These are phyloP conservation scores for Apocynum venetum DNA, from an alignment of 257 asterid genomes.

Conservation along the genomic window DNA sequence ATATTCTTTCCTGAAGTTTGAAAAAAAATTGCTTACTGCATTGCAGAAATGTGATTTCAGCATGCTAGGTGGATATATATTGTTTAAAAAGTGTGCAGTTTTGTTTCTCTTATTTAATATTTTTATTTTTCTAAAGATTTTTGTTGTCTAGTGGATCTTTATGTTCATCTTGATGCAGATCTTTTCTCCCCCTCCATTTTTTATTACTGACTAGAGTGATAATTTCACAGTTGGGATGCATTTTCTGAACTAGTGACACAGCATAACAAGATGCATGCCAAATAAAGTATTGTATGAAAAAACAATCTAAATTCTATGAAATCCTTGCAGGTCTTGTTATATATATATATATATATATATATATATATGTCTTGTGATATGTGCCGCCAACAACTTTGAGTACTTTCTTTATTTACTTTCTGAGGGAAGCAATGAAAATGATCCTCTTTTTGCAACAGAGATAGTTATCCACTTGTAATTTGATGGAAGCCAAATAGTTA, in stretches of 20 bases:
- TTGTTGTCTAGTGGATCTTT: not conserved
- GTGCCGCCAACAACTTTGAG: not conserved
- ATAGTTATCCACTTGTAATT: not conserved
- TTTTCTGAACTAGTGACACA: not conserved
- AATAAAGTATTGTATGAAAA: not conserved
- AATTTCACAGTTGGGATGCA: not conserved
- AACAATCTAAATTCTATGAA: not conserved
- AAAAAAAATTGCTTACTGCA: not conserved
- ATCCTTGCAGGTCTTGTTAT: not conserved
- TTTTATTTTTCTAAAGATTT: not conserved
- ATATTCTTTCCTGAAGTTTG: not conserved
- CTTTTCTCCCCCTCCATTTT: not conserved
- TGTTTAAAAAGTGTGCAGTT: not conserved
- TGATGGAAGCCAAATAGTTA: not conserved
- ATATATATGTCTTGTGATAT: not conserved
- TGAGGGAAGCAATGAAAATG: not conserved
- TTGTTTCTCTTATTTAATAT: not conserved
- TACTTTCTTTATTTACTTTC: not conserved
- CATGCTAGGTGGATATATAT: slow-evolving; percentile 4
- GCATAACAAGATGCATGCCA: not conserved
- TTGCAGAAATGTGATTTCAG: not conserved
- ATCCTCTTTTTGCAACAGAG: not conserved
- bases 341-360: no score
- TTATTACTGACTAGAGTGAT: not conserved
- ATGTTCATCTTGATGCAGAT: not conserved